These are phyloP conservation scores for Coemansia sp. DNA, from an alignment of 192 early-diverging fungal genomes.

Conservation along the genomic window DNA sequence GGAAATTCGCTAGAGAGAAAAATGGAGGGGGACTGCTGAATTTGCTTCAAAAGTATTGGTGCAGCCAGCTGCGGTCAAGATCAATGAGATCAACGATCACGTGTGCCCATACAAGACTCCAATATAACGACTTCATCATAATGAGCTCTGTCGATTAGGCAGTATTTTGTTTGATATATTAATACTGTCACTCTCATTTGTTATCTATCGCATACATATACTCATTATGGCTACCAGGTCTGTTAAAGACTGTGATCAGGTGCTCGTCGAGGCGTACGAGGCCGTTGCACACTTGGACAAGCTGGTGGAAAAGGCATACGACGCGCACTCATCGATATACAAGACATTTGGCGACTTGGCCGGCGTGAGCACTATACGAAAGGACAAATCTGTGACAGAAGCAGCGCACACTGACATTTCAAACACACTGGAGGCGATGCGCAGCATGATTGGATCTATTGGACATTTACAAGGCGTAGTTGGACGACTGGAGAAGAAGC, in stretches of 20 bases:
- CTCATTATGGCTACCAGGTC: not conserved
- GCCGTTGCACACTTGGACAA: conserved; percentile 31
- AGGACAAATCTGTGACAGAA: conserved; percentile 52
- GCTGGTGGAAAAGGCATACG: conserved; percentile 55
- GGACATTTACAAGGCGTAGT: conserved; percentile 31
- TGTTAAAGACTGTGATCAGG: conserved; percentile 25
- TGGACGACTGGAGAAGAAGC: conserved; percentile 46
- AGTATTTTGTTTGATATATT: not conserved
- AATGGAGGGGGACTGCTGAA: not conserved
- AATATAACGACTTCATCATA: not conserved
- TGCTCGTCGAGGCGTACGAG: conserved; percentile 34
- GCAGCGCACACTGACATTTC: conserved; percentile 50
- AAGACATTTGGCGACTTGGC: conserved; percentile 54
- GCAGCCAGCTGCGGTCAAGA: not conserved
- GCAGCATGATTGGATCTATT: conserved; percentile 43
- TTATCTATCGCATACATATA: not conserved
- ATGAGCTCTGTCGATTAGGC: not conserved
- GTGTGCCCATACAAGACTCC: not conserved
- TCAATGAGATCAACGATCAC: too few relatives aligned
- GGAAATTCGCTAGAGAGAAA: not conserved
- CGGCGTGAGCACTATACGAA: conserved; percentile 52
- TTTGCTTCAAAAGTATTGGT: not conserved
- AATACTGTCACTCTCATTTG: not conserved
- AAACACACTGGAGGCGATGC: conserved; percentile 44
- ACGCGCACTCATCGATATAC: conserved; percentile 50